Evolutionary conservation across 495 filamentous ascomycete genomes (phyloP), one percentile per base, ranked within the genome.

Genomic region (Parathielavia hyrcaniae): DNA sequence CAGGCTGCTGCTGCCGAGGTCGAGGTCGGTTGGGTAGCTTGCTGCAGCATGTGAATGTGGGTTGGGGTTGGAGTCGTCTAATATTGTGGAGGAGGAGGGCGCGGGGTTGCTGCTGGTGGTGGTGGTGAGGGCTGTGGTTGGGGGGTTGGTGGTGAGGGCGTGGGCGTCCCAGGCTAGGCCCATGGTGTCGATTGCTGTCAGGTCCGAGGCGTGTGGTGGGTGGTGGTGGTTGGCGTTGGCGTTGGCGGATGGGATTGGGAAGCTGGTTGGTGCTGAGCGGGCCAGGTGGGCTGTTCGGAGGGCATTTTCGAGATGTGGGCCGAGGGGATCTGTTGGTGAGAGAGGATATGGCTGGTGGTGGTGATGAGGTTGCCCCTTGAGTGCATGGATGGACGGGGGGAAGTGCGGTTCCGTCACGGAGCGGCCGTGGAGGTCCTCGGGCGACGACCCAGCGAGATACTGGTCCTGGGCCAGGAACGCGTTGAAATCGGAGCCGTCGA

Each of bases 401-500:
- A 58, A 58, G 19, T 58, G 48, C 30, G 56, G 30, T 40, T 59
- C 56, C 12, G 56, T 59, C 22, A 48, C 49, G 0, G 56, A 53
- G 38, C 17, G 17, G 56, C 53, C 56, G 56, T 59, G 56, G 41
- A 59, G 53, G 32, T 59, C 56, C 22, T 59, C 56, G 2, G 56
- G 56, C 5, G 56, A 59, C 30, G 56, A 53, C 20, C 39, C 48
- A 5, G 32, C 9, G 14, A 10, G 36, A 20, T 39, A 52, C 22
- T 50, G 47, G 48, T 58, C 48, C 11, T 45, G 39, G 49, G 5
- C 49, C 40, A 59, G 41, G 22, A 30, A 59, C 1, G 26, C 19
- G 30, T 26, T 47, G 49, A 53, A 53, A 2, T 62, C 60, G 26
- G 60, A n/a, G 38, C 55, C 51, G 40, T 58, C 60, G 38, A 43